Base-by-base conservation (phyloP, 2,329 filamentous ascomycete genomes). In the Triangularia verruculosa region DNA sequence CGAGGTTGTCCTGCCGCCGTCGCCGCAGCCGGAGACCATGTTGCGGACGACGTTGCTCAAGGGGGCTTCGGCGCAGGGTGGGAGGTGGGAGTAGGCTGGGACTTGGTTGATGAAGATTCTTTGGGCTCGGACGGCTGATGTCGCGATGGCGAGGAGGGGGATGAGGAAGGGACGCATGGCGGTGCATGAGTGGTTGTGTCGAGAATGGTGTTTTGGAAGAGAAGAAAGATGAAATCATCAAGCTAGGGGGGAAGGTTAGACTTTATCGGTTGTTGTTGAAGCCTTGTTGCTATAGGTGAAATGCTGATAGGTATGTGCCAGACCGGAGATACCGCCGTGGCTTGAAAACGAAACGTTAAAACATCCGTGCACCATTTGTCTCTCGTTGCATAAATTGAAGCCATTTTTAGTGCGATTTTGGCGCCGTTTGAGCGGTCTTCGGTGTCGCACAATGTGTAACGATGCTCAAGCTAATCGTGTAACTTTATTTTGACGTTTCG, bases 11-110 rank as follows among this genome's bases (percentile, higher is more conserved):
- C 54, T 56, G 4, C 61, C 34, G 15, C 55, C 61, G 57, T 70
- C 68, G 11, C 64, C 65, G 30, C 67, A 70, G 22, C 68, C 68
- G 15, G 62, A 59, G 11, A 25, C 58, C 58, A 67, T 62, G 22
- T 57, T 59, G 15, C 68, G 61, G 20, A 68, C 67, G 47, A 70
- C 54, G 20, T 59, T 64, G 43, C 62, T 66, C 20, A 70, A 51
- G 27, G 66, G 64, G 6, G 57, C 58, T 13, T 61, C 55, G 5
- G 67, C 67, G 57, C 68, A 70, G 13, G 65, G 24, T n/a, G 67
- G 66, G 2, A 70, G 67, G 0, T 53, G 13, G 15, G 53, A 25
- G 53, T 65, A 65, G 7, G 13, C 52, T 24, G 58, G 61, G 24
- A 64, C 28, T n/a, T 39, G 20, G 64, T 66, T 54, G 56, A 66